A percentile compares a stretch with the other conserved stretches of the same genome.
These are phyloP conservation scores for Sporothrix humicola DNA, from an alignment of 2,329 filamentous ascomycete genomes.

Conservation along the genomic window DNA sequence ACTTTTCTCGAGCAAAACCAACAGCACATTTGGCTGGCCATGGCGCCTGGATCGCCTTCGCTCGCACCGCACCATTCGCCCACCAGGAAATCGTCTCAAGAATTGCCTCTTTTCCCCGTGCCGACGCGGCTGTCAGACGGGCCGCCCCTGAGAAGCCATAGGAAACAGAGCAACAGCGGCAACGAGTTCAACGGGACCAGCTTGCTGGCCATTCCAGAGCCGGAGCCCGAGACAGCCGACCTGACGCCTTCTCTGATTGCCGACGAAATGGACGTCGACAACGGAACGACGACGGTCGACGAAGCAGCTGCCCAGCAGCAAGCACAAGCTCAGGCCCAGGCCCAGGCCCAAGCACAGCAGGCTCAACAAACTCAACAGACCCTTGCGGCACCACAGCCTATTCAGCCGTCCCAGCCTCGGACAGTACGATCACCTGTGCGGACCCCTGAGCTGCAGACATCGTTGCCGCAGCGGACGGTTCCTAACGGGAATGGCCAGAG, in stretches of 20 bases:
- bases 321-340: neutral
- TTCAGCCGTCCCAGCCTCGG: neutral
- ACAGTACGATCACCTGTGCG: conserved; percentile 39
- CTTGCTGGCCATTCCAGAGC: conserved; percentile 17
- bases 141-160: neutral
- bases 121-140: neutral
- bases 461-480: conserved; percentile 16
- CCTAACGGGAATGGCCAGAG: conserved; percentile 16
- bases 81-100: conserved; percentile 35
- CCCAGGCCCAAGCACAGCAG: neutral
- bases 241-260: conserved; percentile 26
- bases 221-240: conserved; percentile 12
- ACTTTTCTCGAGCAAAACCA: neutral
- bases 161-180: neutral
- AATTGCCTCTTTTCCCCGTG: conserved; percentile 31
- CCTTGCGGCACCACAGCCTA: conserved; percentile 11
- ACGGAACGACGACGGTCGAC: conserved; percentile 21
- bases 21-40: neutral
- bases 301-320: conserved; percentile 9
- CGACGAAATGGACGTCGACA: conserved; percentile 38
- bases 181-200: conserved; percentile 12
- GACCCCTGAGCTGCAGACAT: conserved; percentile 49
- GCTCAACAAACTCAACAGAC: neutral
- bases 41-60: conserved; percentile 31
- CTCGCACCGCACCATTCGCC: conserved; percentile 29